Conservation (phyloP, 2,329 filamentous ascomycete species). For the Colletotrichum viniferum region DNA sequence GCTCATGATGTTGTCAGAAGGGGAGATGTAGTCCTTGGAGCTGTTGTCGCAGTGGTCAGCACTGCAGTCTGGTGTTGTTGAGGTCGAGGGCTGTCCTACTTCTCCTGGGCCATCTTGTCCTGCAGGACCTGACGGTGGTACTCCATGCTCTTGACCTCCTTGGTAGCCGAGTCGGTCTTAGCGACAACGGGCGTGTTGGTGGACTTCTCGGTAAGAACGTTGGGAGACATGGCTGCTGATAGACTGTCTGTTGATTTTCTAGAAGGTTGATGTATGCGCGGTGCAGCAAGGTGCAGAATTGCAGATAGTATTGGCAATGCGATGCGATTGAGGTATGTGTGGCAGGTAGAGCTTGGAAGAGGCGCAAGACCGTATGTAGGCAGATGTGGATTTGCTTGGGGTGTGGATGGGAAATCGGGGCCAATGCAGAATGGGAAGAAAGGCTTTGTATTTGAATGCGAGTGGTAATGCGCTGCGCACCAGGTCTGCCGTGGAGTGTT, state of each 20-base stretch:
- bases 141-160: slow-evolving; percentile 70
- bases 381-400: background rate
- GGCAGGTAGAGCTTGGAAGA: background rate
- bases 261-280: background rate
- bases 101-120: slow-evolving; percentile 70
- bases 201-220: slow-evolving; percentile 69
- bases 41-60: slow-evolving; percentile 28
- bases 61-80: background rate
- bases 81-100: slow-evolving; percentile 47
- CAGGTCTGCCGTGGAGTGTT: slow-evolving; percentile 10
- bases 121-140: slow-evolving; percentile 79
- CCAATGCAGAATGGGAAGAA: slow-evolving; percentile 5
- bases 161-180: slow-evolving; percentile 37
- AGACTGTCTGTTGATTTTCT: background rate
- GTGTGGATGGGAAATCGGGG: background rate
- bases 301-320: background rate
- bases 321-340: background rate
- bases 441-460: slow-evolving; percentile 20
- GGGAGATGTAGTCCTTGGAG: slow-evolving; percentile 71
- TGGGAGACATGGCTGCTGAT: slow-evolving; percentile 54
- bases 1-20: slow-evolving; percentile 88
- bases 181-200: slow-evolving; percentile 58
- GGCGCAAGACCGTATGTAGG: background rate
- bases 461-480: background rate
- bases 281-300: background rate